Evolutionary conservation across 108 stramenopile genomes (phyloP), one percentile per base, ranked within the genome.

Genomic region (Cyclostephanos tholiformis): DNA sequence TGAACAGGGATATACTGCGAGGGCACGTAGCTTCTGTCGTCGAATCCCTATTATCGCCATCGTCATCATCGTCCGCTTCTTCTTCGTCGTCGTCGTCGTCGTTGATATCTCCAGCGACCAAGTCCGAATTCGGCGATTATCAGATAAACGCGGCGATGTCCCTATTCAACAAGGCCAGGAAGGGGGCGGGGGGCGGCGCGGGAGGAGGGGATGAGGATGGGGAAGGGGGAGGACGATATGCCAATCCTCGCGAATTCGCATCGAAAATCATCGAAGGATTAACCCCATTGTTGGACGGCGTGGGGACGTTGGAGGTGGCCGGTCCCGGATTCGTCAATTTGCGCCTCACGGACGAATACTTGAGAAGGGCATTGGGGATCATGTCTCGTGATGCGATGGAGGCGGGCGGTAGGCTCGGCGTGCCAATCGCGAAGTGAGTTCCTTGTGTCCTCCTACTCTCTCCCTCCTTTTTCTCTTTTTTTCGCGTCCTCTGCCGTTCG

Each of bases 281-380:
- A 43, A 27, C 67, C 51, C 91, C 89, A 4, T 68, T 79, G 20
- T 79, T 95, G 50, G 74, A 55, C 10, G 85, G 80, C 13, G 74
- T 79, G 70, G 89, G 88, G 69, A 92, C 92, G 23, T 41, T 62
- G 35, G 95, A 96, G 68, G 88, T 95, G 69, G 93, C 93, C 12
- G 95, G 95, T 9, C 94, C 93, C 0, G 95, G 95, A 17, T 97
- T 98, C 71, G 93, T 98, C 83, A 99, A 99, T 81, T 73, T 99
- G 13, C 67, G 78, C 69, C 86, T 98, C 53, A 84, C 82, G 56
- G 67, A 86, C 7, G 86, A 80, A 1, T 97, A 96, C 70, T 67
- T 99, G 79, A 71, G 67, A 14, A 10, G 48, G 14, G 87, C 86
- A 43, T 69, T 77, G 23, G 57, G 51, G 39, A 52, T 32, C 43